Percentiles rank a stretch among this genome's conserved stretches.
Conservation (phyloP, 495 filamentous ascomycete genomes). For the Viridothelium virens region DNA sequence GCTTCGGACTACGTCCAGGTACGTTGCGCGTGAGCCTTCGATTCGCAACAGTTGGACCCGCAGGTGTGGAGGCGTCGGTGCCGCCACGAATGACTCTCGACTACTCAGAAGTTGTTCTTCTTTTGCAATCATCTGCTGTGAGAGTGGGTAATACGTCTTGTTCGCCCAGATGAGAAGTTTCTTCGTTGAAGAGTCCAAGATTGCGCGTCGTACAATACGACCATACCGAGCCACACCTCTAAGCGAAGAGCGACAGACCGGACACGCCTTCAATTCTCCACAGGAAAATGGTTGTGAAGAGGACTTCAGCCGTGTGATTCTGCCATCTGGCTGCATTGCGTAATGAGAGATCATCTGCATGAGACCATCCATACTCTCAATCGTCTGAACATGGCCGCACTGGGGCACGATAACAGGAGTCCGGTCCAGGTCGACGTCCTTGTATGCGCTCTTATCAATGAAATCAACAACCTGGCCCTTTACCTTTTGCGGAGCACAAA, state of each 20-base stretch:
- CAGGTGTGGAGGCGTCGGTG: not conserved
- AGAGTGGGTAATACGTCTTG: slow-evolving; percentile 43
- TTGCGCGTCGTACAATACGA: slow-evolving; percentile 52
- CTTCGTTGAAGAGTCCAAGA: slow-evolving; percentile 59
- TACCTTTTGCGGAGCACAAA: slow-evolving; percentile 39
- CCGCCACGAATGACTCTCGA: not conserved
- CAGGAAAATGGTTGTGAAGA: slow-evolving; percentile 46
- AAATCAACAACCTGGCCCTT: slow-evolving; percentile 47
- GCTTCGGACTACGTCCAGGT: slow-evolving; percentile 8
- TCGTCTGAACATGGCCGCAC: slow-evolving; percentile 60
- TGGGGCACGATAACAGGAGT: slow-evolving; percentile 53
- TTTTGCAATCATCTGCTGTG: slow-evolving; percentile 30
- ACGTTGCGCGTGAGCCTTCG: slow-evolving; percentile 19
- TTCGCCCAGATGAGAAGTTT: slow-evolving; percentile 53
- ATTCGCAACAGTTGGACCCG: not conserved
- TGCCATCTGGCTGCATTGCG: slow-evolving; percentile 39
- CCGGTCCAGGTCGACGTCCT: slow-evolving; percentile 48
- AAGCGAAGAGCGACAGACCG: slow-evolving; percentile 54
- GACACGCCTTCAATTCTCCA: slow-evolving; percentile 49
- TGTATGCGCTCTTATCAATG: slow-evolving; percentile 42
- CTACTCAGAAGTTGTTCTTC: slow-evolving; percentile 26
- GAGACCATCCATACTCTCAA: slow-evolving; percentile 53
- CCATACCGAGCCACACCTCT: slow-evolving; percentile 58
- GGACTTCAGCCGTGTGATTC: slow-evolving; percentile 38
- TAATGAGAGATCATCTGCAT: slow-evolving; percentile 56